Evolutionary conservation across 192 early-diverging fungal genomes (phyloP).

Genomic region (Gigaspora rosea): DNA sequence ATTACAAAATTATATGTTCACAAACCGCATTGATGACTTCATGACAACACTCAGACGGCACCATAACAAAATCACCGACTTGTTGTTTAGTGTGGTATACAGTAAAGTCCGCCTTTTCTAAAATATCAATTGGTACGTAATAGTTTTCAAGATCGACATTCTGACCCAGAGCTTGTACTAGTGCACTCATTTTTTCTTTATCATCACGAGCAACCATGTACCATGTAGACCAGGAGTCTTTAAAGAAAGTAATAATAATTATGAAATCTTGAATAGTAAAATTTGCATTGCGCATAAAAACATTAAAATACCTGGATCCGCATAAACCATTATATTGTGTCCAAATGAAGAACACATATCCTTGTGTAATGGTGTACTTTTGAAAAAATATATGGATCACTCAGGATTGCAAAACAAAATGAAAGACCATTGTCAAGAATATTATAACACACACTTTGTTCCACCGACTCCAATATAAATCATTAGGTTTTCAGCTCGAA

Average conservation of each 20-base stretch:
- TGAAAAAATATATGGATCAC: background rate
- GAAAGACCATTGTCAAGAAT: background rate
- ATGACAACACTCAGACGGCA: conserved; percentile 38
- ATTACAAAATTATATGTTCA: background rate
- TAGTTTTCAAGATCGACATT: conserved; percentile 20
- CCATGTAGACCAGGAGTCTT: conserved; percentile 18
- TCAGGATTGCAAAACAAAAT: no score
- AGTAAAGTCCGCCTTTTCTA: conserved; percentile 9
- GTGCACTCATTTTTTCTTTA: conserved; percentile 4
- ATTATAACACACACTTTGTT: conserved; percentile 28
- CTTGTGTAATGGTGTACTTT: conserved; percentile 29
- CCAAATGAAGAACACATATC: conserved; percentile 41
- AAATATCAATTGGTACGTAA: background rate
- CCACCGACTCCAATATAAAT: conserved; percentile 35
- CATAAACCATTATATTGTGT: conserved; percentile 40
- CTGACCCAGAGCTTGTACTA: background rate
- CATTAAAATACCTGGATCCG: conserved; percentile 15
- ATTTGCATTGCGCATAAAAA: background rate
- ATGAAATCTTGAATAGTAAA: background rate
- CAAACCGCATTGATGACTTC: conserved; percentile 29
- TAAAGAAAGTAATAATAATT: background rate
- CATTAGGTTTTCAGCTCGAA: conserved; percentile 40
- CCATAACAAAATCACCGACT: conserved; percentile 39
- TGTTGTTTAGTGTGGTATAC: conserved; percentile 33
- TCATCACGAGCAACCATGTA: conserved; percentile 18